A percentile compares a stretch with the other conserved stretches of the same genome.
phyloP scores from a whole-genome alignment of 306 rosid species.

The cucumber (Cucumis sativus) region Cucumber_9930_V3 NC_026660.2:15257001-15257500 shows the following conservation, averaged over 20 bases:
- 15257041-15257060: background rate
- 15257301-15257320: conserved; percentile 87
- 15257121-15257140: conserved; percentile 10
- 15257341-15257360: conserved; percentile 17
- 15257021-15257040: background rate
- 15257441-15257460: background rate
- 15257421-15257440: background rate
- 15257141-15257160: conserved; percentile 97
- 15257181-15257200: conserved; percentile 48
- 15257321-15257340: conserved; percentile 83
- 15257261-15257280: conserved; percentile 51
- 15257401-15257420: background rate
- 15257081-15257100: background rate
- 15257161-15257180: conserved; percentile 78
- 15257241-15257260: conserved; percentile 40
- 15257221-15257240: conserved; percentile 43
- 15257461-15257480: background rate
- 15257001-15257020: conserved; percentile 97
- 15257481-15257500: background rate
- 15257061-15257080: background rate
- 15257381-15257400: background rate
- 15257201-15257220: conserved; percentile 31
- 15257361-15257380: background rate
- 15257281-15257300: conserved; percentile 55
- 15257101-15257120: background rate